Conservation (phyloP, 139 green algal species). For the Chlamydomonas eustigma region DNA sequence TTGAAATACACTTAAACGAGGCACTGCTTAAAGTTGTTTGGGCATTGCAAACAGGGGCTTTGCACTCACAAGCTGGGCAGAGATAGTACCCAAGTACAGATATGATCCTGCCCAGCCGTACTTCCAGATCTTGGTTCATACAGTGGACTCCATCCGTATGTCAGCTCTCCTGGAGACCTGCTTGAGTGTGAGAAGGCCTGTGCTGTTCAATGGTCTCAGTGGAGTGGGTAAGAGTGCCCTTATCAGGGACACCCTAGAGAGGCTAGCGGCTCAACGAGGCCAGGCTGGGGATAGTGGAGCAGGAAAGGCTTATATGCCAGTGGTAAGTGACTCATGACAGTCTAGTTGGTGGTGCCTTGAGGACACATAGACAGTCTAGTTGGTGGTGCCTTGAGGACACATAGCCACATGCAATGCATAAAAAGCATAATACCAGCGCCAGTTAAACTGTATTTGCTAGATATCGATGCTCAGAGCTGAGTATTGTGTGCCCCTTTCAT, state of each 20-base stretch:
- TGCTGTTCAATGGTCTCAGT: conserved; percentile 55
- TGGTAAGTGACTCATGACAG: too few relatives aligned
- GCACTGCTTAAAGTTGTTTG: too few relatives aligned
- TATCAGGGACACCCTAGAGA: conserved; percentile 36
- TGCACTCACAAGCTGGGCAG: conserved; percentile 42
- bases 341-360: too few relatives aligned
- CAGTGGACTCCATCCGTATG: conserved; percentile 59
- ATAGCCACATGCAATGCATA: too few relatives aligned
- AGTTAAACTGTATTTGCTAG: too few relatives aligned
- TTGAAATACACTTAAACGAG: too few relatives aligned
- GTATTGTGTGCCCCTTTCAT: not conserved
- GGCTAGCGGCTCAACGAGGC: not conserved
- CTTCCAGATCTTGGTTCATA: conserved; percentile 74
- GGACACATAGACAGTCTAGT: too few relatives aligned
- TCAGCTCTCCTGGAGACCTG: conserved; percentile 32
- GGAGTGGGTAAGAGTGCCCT: conserved; percentile 75
- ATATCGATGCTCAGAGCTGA: not conserved
- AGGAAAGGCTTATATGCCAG: conserved; percentile 7
- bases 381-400: too few relatives aligned
- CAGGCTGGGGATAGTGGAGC: not conserved
- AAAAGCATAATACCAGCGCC: too few relatives aligned
- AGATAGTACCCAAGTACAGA: conserved; percentile 52
- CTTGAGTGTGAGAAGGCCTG: conserved; percentile 21
- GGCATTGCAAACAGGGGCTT: conserved; percentile 30
- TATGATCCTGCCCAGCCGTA: conserved; percentile 57